phyloP scores from a whole-genome alignment of 1,284 basidiomycete species.

The Ustilago curta region DNA sequence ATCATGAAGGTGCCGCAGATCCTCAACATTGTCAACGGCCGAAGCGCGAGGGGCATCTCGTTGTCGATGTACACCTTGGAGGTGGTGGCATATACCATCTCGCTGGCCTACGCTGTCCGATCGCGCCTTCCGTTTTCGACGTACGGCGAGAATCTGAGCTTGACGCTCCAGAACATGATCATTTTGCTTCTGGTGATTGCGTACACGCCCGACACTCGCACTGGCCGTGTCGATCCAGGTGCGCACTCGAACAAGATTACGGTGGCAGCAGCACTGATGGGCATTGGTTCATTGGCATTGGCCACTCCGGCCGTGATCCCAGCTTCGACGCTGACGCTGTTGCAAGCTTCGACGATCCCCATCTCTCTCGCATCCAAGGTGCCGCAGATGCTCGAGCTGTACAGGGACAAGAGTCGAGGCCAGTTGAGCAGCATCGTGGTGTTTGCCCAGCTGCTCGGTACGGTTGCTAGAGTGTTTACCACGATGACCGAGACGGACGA shows the following conservation, averaged over 20 bases:
- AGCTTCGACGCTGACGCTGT: constrained; percentile 46
- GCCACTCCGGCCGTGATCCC: constrained; percentile 55
- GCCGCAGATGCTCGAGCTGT: constrained; percentile 67
- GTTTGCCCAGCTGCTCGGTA: constrained; percentile 67
- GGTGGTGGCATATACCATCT: constrained; percentile 86
- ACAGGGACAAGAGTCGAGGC: constrained; percentile 61
- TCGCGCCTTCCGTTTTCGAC: constrained; percentile 91
- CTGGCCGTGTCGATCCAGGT: constrained; percentile 40
- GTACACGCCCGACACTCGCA: constrained; percentile 49
- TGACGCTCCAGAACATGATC: constrained; percentile 68
- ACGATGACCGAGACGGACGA: constrained; percentile 68
- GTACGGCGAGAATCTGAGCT: constrained; percentile 75
- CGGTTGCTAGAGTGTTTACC: constrained; percentile 66
- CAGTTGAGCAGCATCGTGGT: constrained; percentile 68
- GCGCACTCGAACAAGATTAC: constrained; percentile 49
- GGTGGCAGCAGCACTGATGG: constrained; percentile 83
- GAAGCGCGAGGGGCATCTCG: constrained; percentile 84
- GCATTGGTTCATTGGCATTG: constrained; percentile 77
- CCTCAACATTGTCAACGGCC: constrained; percentile 73
- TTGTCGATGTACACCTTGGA: constrained; percentile 74
- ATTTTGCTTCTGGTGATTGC: constrained; percentile 66
- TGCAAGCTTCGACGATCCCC: constrained; percentile 66
- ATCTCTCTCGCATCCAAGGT: constrained; percentile 67
- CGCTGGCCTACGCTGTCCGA: constrained; percentile 81
- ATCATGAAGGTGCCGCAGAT: constrained; percentile 96